Percentiles rank a stretch among this genome's conserved stretches.
Evolutionary conservation across 805 yeast genomes (phyloP).

Genomic region (Starmerella apis): DNA sequence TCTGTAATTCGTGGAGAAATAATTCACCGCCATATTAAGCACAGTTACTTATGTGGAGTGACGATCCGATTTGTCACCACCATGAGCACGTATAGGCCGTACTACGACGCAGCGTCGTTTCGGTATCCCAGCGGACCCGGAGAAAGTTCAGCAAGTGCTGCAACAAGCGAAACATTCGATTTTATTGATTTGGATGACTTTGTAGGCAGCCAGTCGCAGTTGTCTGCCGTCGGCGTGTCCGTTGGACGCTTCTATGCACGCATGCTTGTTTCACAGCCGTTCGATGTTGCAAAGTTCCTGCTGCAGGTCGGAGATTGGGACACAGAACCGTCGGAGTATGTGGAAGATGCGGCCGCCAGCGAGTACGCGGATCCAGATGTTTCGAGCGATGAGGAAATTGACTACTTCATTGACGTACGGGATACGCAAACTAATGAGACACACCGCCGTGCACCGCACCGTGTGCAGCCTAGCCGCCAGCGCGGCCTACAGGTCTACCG

Average conservation of each 20-base stretch:
- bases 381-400: conserved; percentile 32
- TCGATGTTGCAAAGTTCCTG: conserved; percentile 68
- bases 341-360: conserved; percentile 17
- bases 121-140: conserved; percentile 33
- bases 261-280: conserved; percentile 70
- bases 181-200: conserved; percentile 26
- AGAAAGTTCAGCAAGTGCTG: conserved; percentile 25
- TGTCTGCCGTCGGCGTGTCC: conserved; percentile 48
- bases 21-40: no score
- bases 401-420: conserved; percentile 33
- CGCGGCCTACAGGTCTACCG: conserved; percentile 15
- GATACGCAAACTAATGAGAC: conserved; percentile 6
- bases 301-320: conserved; percentile 60
- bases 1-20: no score
- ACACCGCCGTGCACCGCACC: not conserved
- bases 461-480: conserved; percentile 13
- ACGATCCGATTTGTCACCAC: conserved; percentile 4
- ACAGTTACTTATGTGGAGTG: not conserved
- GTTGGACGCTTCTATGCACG: conserved; percentile 60
- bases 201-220: conserved; percentile 39
- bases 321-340: conserved; percentile 11
- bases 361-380: conserved; percentile 20
- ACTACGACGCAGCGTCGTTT: conserved; percentile 58
- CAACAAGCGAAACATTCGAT: conserved; percentile 22
- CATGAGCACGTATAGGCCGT: conserved; percentile 41